Base-by-base conservation (phyloP, 495 filamentous ascomycete species). In the Alectoria sarmentosa region DNA sequence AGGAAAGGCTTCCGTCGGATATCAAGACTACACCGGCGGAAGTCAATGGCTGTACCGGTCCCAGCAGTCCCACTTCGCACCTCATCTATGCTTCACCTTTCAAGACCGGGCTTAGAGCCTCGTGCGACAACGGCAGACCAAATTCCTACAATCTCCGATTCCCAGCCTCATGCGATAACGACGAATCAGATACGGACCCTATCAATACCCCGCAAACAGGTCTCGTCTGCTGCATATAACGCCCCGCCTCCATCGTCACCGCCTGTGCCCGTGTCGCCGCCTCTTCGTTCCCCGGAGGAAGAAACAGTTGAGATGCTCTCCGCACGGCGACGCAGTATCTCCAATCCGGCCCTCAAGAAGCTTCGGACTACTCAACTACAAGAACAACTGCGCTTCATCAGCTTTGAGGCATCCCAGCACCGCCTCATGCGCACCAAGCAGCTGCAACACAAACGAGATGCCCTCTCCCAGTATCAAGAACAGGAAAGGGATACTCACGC, bases 321-420 rank as follows among this genome's bases (percentile, higher is more conserved):
- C 34, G 68, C 65, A 38, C 60, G 68, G 19, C 39, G 63, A 8
- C 62, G 70, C 26, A 70, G 69, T 44, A 57, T 66, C 10, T 48
- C 55, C 13, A 67, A 68, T 36, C 63, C 63, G 0, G 44, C 60
- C 11, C 65, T 72, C n/a, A 64, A 60, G 58, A 61, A 64, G 21
- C 61, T 72, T 10, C 70, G 68, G 1, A 60, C 63, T n/a, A 55
- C 65, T n/a, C 70, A 72, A 46, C 60, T 72, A 19, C 70, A 70
- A 58, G 68, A 72, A 65, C 70, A 72, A 57, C 49, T 65, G 57
- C 70, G 70, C 46, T 72, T 72, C 37, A 66, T 70, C 56, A 60
- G 58, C 49, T 72, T 69, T 44, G 63, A 67, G 46, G 70, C 63
- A 26, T 67, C 65, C n/a, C 70, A 72, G 55, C 56, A 61, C 41